Evolutionary conservation across 495 filamentous ascomycete genomes (phyloP), one percentile per base, ranked within the genome.

Genomic region (Daldinia vernicosa): DNA sequence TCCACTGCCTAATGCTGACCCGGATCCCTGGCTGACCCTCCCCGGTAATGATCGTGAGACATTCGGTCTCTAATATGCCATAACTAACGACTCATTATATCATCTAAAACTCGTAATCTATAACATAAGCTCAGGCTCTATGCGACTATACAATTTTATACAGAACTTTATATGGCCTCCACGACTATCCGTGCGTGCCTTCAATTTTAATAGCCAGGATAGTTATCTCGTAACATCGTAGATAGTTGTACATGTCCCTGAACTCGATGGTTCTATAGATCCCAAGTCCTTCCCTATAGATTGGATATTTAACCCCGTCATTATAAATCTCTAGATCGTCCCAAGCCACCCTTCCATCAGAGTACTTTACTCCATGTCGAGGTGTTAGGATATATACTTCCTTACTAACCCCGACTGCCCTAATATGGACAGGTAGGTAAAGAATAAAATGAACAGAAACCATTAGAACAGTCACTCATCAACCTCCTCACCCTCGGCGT

Each of bases 401-500:
- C 33, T 52, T 24, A 57, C 57, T 43, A 43, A 9, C 37, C 50
- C 5, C n/a, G 33, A 22, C 27, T 43, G 35, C 45, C 58, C 15
- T 40, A 27, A 7, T 66, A 50, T 58, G 27, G 19, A 28, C 35
- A 6, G 56, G 50, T 60, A 69, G 17, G 37, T 43, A 61, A 24
- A 14, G 0, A 30, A 30, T 35, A 30, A 58, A 2, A 56, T 26
- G 19, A 30, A 17, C 35, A 24, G 53, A 5, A 17, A 4, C 50
- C 17, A 14, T 59, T 32, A 6, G 35, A 45, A 58, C n/a, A 32
- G 33, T 67, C 47, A 77, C 24, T 78, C 69, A 22, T 78, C 71
- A 26, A 76, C 53, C 17, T 72, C 71, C 15, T 78, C 74, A 37
- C 76, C 70, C 27, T 76, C 74, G 60, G 61, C 76, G 37, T 78